phyloP scores from a whole-genome alignment of 2,329 filamentous ascomycete genomes.

The Diplocarpon rosae region DNA sequence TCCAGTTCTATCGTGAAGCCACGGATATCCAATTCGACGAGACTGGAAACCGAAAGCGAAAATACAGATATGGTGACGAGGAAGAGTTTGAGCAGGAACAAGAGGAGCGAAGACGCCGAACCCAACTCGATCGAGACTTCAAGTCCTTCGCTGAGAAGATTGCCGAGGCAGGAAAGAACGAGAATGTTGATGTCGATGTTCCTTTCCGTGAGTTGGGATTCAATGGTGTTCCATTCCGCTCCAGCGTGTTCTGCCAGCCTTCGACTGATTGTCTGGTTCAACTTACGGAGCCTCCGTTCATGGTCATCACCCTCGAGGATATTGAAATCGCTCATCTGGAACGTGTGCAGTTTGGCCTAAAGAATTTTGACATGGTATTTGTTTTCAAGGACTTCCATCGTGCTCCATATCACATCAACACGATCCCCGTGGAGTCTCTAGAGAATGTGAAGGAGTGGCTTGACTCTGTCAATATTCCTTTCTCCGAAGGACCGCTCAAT shows the following conservation, averaged over 20 bases:
- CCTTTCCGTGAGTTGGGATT: slow-evolving; percentile 95
- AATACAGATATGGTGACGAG: slow-evolving; percentile 95
- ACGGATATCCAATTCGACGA: slow-evolving; percentile 99
- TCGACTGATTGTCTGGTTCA: slow-evolving; percentile 96
- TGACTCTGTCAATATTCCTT: slow-evolving; percentile 90
- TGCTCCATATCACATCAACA: slow-evolving; percentile 91
- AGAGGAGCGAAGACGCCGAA: slow-evolving; percentile 81
- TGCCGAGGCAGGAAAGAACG: slow-evolving; percentile 83
- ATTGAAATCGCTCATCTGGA: slow-evolving; percentile 95
- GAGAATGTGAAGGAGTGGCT: slow-evolving; percentile 97
- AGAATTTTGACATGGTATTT: slow-evolving; percentile 98
- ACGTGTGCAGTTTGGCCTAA: slow-evolving; percentile 89
- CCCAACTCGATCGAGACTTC: slow-evolving; percentile 91
- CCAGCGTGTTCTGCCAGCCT: slow-evolving; percentile 89
- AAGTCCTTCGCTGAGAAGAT: slow-evolving; percentile 96
- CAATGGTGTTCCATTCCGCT: slow-evolving; percentile 90
- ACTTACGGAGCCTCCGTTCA: slow-evolving; percentile 91
- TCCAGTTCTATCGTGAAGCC: slow-evolving; percentile 95
- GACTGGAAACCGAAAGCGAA: slow-evolving; percentile 93
- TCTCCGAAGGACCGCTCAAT: slow-evolving; percentile 88
- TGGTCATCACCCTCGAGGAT: slow-evolving; percentile 89
- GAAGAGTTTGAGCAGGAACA: slow-evolving; percentile 98
- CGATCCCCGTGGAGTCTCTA: slow-evolving; percentile 88
- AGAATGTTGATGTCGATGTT: slow-evolving; percentile 88
- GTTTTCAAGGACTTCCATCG: slow-evolving; percentile 96